Base-by-base conservation (phyloP, 2,329 filamentous ascomycete species). In the Aspergillus texensis region DNA sequence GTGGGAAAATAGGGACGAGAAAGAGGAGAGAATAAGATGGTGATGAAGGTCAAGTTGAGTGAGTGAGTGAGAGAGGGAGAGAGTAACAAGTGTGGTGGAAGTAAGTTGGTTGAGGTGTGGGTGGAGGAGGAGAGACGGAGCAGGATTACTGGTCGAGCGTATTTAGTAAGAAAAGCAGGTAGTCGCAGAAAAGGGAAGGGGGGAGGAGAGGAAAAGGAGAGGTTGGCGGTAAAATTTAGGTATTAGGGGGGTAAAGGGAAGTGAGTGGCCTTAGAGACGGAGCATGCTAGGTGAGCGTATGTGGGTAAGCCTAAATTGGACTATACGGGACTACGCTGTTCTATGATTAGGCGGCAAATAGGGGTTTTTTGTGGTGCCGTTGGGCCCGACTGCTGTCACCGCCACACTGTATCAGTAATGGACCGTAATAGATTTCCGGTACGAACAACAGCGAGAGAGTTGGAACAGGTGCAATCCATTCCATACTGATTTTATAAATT, bases 1-100 rank as follows among this genome's bases (percentile, higher is more conserved):
- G 75, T 75, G 75, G 75, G 71, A 73, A 74, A 72, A 74, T 61
- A 70, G 69, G 67, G 64, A 70, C 68, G 70, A 72, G 70, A 73
- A 72, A 73, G 70, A 69, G 57, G 55, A 58, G 61, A 61, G 48
- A 63, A 62, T 66, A 59, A 58, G 61, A 57, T 61, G 60, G 28
- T 34, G 59, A 57, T 39, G 66, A 62, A 46, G 45, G 28, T 53
- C 21, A 30, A 53, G 39, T 41, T 41, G 39, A 19, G 39, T 24
- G 61, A 56, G 69, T 66, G 60, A 57, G 32, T 34, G 53, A 62
- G 61, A 62, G 46, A 60, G 65, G 50, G 58, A 53, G 56, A 61
- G 60, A 60, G 60, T 54, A 61, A 57, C 69, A 67, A 65, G 62
- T 68, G 61, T 62, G 64, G 65, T 63, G 67, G 65, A 64, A 62